A percentile compares a stretch with the other conserved stretches of the same genome.
Conservation (phyloP, 2,329 filamentous ascomycete species). For the Xylariaceae sp. region DNA sequence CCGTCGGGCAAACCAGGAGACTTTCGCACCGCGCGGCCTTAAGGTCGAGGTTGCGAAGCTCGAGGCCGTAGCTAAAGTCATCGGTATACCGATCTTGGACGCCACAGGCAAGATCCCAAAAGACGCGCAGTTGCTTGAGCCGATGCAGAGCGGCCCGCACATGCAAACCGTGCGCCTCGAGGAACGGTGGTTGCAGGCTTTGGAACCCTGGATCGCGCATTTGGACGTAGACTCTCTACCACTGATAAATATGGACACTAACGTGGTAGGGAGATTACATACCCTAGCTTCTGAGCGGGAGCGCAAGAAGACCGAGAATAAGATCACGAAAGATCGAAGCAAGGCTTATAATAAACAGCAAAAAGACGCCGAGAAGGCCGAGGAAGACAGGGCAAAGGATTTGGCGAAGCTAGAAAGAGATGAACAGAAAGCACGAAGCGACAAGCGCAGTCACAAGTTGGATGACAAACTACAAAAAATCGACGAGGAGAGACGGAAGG, state of each 20-base stretch:
- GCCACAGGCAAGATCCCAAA: constrained; percentile 1
- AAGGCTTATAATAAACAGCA: constrained; percentile 15
- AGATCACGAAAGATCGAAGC: constrained; percentile 3
- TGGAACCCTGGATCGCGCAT: constrained; percentile 16
- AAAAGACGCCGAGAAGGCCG: constrained; percentile 8
- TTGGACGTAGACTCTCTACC: constrained; percentile 15
- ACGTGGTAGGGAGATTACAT: constrained; percentile 13
- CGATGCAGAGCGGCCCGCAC: constrained; percentile 3
- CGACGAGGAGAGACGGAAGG: constrained; percentile 16
- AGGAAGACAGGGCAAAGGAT: constrained; percentile 5
- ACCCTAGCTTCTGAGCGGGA: constrained; percentile 17
- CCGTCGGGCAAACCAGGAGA: constrained; percentile 14
- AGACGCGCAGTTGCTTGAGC: constrained; percentile 7
- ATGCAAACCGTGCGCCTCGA: constrained; percentile 5
- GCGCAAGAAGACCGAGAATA: constrained; percentile 11
- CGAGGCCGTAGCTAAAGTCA: constrained; percentile 17
- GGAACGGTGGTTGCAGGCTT: constrained; percentile 14
- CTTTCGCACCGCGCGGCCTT: constrained; percentile 14
- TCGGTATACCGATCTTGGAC: constrained; percentile 18
- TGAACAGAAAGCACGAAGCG: constrained; percentile 4
- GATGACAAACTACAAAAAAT: constrained; percentile 16
- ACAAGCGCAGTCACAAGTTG: background rate
- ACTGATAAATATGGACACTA: constrained; percentile 13
- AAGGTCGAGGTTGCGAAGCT: constrained; percentile 23
- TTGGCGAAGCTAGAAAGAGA: constrained; percentile 14